Conservation (phyloP, 1,139 yeast species). For the Candida sojae region DNA sequence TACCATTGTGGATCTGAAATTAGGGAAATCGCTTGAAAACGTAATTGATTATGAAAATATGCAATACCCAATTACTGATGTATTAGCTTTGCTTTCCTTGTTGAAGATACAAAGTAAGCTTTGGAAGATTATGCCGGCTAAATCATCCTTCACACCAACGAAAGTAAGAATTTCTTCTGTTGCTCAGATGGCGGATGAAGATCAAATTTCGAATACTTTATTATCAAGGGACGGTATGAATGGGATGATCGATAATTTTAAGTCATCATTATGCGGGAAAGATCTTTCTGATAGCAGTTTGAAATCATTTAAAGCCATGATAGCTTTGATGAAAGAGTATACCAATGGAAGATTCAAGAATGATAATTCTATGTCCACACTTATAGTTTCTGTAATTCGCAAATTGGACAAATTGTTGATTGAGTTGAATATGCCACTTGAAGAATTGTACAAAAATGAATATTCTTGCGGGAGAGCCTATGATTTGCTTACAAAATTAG, state of each 20-base stretch:
- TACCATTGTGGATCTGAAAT: neutral
- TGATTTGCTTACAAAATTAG: slow-evolving; percentile 34
- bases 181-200: slow-evolving; percentile 29
- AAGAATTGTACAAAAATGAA: slow-evolving; percentile 31
- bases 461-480: slow-evolving; percentile 51
- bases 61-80: slow-evolving; percentile 25
- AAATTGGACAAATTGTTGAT: slow-evolving; percentile 28
- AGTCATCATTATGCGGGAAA: slow-evolving; percentile 17
- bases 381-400: slow-evolving; percentile 38
- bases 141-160: slow-evolving; percentile 38
- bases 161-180: slow-evolving; percentile 52
- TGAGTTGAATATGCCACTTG: slow-evolving; percentile 9
- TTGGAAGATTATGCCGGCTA: slow-evolving; percentile 40
- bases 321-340: slow-evolving; percentile 50
- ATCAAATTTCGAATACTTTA: slow-evolving; percentile 28
- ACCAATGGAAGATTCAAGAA: slow-evolving; percentile 49
- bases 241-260: slow-evolving; percentile 23
- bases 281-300: slow-evolving; percentile 19
- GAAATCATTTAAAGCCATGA: slow-evolving; percentile 23
- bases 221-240: slow-evolving; percentile 26
- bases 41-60: slow-evolving; percentile 13
- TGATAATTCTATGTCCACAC: slow-evolving; percentile 37
- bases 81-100: slow-evolving; percentile 47
- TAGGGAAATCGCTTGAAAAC: slow-evolving; percentile 1
- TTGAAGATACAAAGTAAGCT: slow-evolving; percentile 50